Base-by-base conservation (phyloP, 148 eudicot genomes). In the Vaccinium macrocarpon region DNA sequence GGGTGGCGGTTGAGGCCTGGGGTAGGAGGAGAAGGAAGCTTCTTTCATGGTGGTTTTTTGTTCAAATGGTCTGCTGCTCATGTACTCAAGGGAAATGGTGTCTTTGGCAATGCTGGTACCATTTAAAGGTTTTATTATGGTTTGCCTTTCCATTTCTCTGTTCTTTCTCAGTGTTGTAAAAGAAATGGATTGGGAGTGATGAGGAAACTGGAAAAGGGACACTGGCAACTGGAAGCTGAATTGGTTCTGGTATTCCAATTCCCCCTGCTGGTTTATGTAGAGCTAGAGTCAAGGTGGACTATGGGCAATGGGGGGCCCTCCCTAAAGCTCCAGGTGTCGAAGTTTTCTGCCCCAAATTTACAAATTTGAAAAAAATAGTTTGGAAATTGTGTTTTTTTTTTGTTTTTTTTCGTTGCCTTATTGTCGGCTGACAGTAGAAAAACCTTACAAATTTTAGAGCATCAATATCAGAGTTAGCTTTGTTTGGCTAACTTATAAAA, bases 1-100 rank as follows among this genome's bases (percentile, higher is more conserved):
- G 29, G 78, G 70, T 35, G 74, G 76, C 13, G 84, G 80, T 19
- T 82, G 72, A 6, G 87, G 87, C 42, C 57, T 51, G 82, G 90
- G 88, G 86, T 85, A 90, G 32, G 91, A 84, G 42, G 89, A 84
- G 86, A 90, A 90, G 10, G 92, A 89, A 6, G 55, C 68, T 49
- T 90, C 90, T 84, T 86, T 64, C 2, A n/a, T 14, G 61, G 75
- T 78, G 70, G 23, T 77, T 66, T 87, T 86, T 1, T 88, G 70
- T 5, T 81, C 53, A 80, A 91, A 88, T 71, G 91, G 86, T 62
- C 88, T 68, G 71, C 46, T 42, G 46, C 71, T 29, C 73, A 68
- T 62, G 77, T 76, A 81, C 55, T 81, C 82, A 16, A 79, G 82
- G 6, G 92, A 88, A n/a, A 87, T 88, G 32, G 35, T 12, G 1